Percentiles rank a stretch among this genome's conserved stretches.
These are phyloP conservation scores for Heritiera littoralis DNA, from an alignment of 345 rosid genomes.

Conservation along the genomic window DNA sequence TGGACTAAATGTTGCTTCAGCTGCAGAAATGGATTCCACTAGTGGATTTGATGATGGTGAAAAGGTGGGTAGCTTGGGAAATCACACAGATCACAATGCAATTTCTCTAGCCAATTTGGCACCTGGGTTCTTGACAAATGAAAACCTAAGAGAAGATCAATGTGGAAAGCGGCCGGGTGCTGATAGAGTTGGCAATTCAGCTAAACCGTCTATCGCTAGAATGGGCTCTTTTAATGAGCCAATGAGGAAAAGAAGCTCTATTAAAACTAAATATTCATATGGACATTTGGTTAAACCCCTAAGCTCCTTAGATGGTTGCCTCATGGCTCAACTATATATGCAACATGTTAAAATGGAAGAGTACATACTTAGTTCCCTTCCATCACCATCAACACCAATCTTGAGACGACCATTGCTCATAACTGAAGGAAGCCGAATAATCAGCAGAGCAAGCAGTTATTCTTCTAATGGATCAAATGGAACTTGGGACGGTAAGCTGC, in stretches of 20 bases:
- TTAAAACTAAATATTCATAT: conserved; percentile 39
- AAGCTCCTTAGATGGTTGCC: conserved; percentile 60
- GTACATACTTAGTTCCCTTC: conserved; percentile 40
- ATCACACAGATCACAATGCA: conserved; percentile 27
- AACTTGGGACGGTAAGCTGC: conserved; percentile 26
- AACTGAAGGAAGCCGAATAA: conserved; percentile 54
- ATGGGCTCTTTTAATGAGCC: conserved; percentile 29
- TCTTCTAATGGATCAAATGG: conserved; percentile 21
- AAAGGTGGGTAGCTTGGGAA: conserved; percentile 28
- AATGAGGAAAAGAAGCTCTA: conserved; percentile 39
- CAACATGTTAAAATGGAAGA: conserved; percentile 51
- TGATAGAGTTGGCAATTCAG: conserved; percentile 13
- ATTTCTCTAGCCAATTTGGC: conserved; percentile 31
- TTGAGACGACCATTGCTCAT: conserved; percentile 64
- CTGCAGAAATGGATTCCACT: conserved; percentile 40
- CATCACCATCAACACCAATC: conserved; percentile 43
- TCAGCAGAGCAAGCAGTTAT: conserved; percentile 44
- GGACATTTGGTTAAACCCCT: conserved; percentile 45
- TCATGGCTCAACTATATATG: conserved; percentile 63
- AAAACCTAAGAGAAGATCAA: conserved; percentile 26
- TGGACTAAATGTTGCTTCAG: conserved; percentile 31
- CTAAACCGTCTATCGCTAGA: conserved; percentile 23
- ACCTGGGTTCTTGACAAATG: conserved; percentile 31
- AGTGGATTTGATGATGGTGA: conserved; percentile 26
- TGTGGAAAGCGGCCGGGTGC: conserved; percentile 19